Evolutionary conservation across 2,329 filamentous ascomycete species (phyloP), one percentile per base, ranked within the genome.

Genomic region (Fonsecaea erecta): DNA sequence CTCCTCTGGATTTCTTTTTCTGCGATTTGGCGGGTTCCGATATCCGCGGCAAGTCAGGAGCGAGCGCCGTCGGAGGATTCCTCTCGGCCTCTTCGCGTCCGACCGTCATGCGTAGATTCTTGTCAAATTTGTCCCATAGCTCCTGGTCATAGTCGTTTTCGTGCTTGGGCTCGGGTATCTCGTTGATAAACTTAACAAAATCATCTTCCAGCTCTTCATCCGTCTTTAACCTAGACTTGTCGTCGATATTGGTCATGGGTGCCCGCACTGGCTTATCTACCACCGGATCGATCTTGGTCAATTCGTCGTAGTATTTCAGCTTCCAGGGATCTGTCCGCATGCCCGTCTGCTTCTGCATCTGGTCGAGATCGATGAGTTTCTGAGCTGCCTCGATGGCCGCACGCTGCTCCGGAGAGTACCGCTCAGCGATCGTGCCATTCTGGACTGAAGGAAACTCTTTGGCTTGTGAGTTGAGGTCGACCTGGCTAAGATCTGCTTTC

Each of bases 371-470:
- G 75, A 97, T 88, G 70, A 90, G 87, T 67, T 85, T 81, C 79
- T 97, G 93, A 72, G 90, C 93, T 54, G 90, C 90, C 78, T 90
- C 84, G 75, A 98, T 87, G 63, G 93, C 92, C 62, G 86, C 87
- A 71, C 96, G 83, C 80, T 98, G 94, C 75, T 90, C 87, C 16
- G 88, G 84, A 0, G 92, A 91, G 82, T 97, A 98, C 72, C 85
- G 85, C 21, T 79, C 73, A 65, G 63, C 53, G 21, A 54, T 12
- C 18, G 34, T 8, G 28, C 52, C 65, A 64, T 68, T 53, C 59
- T 60, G 34, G 26, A 56, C 60, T 16, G 59, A 53, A 16, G 54
- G 60, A 46, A 64, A 64, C 51, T 70, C 55, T 18, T 57, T 54
- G 46, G 68, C 58, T 35, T 28, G 28, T 46, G 43, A 34, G n/a